Evolutionary conservation across 345 rosid genomes (phyloP).

Genomic region (Hevea brasiliensis): DNA sequence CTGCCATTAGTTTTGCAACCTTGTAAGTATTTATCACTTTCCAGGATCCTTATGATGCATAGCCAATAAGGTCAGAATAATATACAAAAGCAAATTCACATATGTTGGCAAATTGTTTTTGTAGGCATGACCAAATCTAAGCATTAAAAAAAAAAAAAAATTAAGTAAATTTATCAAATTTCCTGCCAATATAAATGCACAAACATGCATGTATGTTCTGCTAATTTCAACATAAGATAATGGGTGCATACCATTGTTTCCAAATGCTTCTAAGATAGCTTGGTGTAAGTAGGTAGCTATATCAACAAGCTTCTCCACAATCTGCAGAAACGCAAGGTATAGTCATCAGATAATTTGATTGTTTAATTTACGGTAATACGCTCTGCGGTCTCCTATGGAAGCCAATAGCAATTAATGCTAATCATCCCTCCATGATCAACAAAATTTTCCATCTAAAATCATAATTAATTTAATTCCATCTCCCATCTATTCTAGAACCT

Average conservation of each 20-base stretch:
- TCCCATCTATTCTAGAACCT: neutral
- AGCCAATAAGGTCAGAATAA: neutral
- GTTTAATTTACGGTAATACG: neutral
- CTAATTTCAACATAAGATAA: conserved; percentile 1
- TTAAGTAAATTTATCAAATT: too few species aligned
- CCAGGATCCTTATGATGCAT: neutral
- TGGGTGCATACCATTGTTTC: conserved; percentile 50
- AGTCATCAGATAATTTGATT: conserved; percentile 2
- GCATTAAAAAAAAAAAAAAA: neutral
- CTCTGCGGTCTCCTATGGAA: neutral
- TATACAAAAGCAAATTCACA: neutral
- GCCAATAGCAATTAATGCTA: neutral
- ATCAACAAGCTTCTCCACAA: conserved; percentile 70
- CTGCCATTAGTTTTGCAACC: conserved; percentile 28
- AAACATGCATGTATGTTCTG: neutral
- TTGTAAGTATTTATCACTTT: neutral
- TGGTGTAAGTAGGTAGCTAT: conserved; percentile 61
- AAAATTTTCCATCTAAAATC: neutral
- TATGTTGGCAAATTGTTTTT: neutral
- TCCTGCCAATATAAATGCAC: neutral
- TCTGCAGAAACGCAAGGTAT: conserved; percentile 35
- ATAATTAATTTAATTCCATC: neutral
- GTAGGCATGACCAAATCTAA: neutral
- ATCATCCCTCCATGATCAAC: neutral
- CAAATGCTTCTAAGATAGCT: conserved; percentile 66